Evolutionary conservation across 148 eudicot species (phyloP).

Genomic region (Fagopyrum esculentum): DNA sequence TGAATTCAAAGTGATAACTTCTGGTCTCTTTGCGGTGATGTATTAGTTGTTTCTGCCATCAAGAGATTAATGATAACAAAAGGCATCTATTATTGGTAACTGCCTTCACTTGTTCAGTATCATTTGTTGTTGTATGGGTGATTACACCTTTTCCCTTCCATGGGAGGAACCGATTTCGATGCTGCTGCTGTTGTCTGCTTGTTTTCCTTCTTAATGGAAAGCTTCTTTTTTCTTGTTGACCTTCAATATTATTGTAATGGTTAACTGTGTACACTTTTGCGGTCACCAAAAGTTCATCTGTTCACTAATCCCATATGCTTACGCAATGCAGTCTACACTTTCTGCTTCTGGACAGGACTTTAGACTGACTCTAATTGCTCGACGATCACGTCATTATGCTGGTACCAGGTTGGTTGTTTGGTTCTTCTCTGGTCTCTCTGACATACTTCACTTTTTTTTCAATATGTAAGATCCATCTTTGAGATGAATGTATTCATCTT

Average conservation of each 20-base stretch:
- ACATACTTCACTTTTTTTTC: not conserved
- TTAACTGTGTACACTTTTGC: not conserved
- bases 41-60: not conserved
- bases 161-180: not conserved
- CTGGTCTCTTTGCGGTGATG: not conserved
- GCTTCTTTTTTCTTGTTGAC: not conserved
- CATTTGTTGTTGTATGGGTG: not conserved
- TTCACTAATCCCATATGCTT: not conserved
- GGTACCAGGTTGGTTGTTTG: slow-evolving; percentile 62
- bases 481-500: not conserved
- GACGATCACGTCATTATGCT: slow-evolving; percentile 97
- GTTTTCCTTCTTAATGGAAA: not conserved
- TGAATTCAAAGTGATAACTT: not conserved
- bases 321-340: slow-evolving; percentile 45
- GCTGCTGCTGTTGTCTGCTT: not conserved
- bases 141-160: not conserved
- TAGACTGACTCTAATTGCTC: slow-evolving; percentile 65
- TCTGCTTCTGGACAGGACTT: slow-evolving; percentile 64
- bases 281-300: not conserved
- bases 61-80: not conserved
- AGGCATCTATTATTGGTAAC: not conserved
- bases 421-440: not conserved
- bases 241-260: not conserved
- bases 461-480: slow-evolving; percentile 11
- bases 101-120: not conserved